Evolutionary conservation across 305 asterid species (phyloP).

Genomic region (Fraxinus baroniana): DNA sequence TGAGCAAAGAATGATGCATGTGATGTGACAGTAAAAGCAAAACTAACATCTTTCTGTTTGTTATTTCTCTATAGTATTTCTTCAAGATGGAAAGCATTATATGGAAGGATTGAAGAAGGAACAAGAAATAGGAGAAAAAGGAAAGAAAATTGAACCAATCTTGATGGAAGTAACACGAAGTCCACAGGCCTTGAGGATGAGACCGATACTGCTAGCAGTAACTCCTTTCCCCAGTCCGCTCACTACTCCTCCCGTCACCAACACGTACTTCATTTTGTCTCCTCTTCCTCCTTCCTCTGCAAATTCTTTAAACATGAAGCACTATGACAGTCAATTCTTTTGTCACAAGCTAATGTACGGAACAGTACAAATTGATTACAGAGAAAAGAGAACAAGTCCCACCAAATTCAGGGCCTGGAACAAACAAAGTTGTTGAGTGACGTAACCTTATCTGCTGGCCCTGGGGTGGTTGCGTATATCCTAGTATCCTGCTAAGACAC

Average conservation of each 20-base stretch:
- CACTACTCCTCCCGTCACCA: conserved; percentile 77
- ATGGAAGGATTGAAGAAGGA: not conserved
- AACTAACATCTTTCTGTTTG: not conserved
- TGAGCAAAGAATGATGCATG: not conserved
- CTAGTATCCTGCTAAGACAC: not conserved
- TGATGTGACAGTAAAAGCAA: not conserved
- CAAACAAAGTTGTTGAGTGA: not conserved
- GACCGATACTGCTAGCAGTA: conserved; percentile 76
- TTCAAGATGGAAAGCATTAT: conserved; percentile 5
- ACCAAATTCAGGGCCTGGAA: not conserved
- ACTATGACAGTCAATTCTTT: not conserved
- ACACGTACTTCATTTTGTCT: conserved; percentile 59
- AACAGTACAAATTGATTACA: not conserved
- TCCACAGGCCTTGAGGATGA: conserved; percentile 62
- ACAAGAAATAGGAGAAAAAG: not conserved
- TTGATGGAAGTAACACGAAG: conserved; percentile 64
- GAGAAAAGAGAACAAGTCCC: not conserved
- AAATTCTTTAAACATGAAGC: not conserved
- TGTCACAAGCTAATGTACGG: not conserved
- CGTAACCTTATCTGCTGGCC: not conserved
- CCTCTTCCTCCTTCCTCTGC: not conserved
- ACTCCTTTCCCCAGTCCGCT: conserved; percentile 84
- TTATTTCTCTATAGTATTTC: not conserved
- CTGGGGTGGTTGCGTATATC: not conserved
- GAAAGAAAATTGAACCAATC: conserved; percentile 36